Evolutionary conservation across 2,329 filamentous ascomycete species (phyloP), one percentile per base, ranked within the genome.

Genomic region (Dactylellina cionopaga): DNA sequence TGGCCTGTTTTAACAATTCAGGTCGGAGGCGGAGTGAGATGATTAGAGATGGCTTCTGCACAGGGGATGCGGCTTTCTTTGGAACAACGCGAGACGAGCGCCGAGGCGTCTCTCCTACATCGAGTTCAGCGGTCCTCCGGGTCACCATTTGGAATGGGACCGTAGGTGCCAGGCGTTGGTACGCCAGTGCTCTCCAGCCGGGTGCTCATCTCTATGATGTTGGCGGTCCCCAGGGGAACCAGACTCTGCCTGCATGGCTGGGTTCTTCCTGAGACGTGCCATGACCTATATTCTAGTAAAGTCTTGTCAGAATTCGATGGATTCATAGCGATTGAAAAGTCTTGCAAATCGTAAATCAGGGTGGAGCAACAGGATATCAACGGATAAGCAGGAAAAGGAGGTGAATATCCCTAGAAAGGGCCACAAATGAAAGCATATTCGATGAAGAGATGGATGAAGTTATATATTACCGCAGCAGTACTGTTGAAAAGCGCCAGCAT

Each of bases 111-210:
- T 71, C 65, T 27, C 58, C 65, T 9, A 43, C 49, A 47, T 56
- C 56, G 1, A 19, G 22, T 25, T 72, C 68, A 24, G 44, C 52
- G 25, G 68, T 46, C 31, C 60, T 46, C 22, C 68, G 44, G 39
- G 68, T 72, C 29, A 72, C 68, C 68, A 72, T 72, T 27, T 65
- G 59, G 49, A 72, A 72, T 54, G 68, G 68, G 24, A 72, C 68
- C 19, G 68, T 72, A 1, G 68, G 68, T 35, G 68, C 68, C 68
- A 37, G 29, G 68, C 52, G 46, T 54, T n/a, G n/a, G n/a, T 46
- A 9, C 59, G 55, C 27, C 51, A 56, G 13, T 64, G 68, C 59
- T 64, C 68, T 11, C 54, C 59, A 58, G 58, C 35, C 39, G 37
- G 60, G n/a, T n/a, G n/a, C n/a, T n/a, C n/a, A n/a, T n/a, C n/a